Percentiles rank a stretch among this genome's conserved stretches.
Evolutionary conservation across 192 early-diverging fungal genomes (phyloP).

Genomic region (Umbelopsis vinacea): DNA sequence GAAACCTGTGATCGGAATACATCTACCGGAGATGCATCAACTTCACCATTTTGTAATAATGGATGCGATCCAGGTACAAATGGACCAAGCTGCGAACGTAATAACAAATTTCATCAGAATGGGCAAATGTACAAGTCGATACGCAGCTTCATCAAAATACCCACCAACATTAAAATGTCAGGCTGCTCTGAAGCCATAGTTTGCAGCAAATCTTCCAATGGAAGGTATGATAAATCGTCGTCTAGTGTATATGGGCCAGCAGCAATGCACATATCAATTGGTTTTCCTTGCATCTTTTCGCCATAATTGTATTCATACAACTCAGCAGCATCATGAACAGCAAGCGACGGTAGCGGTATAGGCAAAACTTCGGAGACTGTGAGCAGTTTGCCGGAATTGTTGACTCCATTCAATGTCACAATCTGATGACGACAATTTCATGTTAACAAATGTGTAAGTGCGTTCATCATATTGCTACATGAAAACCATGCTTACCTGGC

Average conservation of each 20-base stretch:
- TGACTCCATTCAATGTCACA: conserved; percentile 72
- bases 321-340: conserved; percentile 39
- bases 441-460: neutral
- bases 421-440: conserved; percentile 34
- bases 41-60: conserved; percentile 52
- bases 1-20: conserved; percentile 69
- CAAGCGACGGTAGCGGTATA: conserved; percentile 62
- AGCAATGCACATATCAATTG: conserved; percentile 66
- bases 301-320: conserved; percentile 47
- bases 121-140: neutral
- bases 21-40: conserved; percentile 60
- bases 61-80: conserved; percentile 71
- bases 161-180: conserved; percentile 78
- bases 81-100: conserved; percentile 62
- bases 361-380: conserved; percentile 54
- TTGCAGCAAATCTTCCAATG: conserved; percentile 77
- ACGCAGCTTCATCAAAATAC: neutral
- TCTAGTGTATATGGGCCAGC: conserved; percentile 88
- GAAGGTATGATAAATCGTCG: conserved; percentile 80
- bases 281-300: conserved; percentile 31
- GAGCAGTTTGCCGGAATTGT: conserved; percentile 60
- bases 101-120: neutral
- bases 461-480: too few relatives aligned
- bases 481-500: conserved; percentile 57
- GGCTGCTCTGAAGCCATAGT: conserved; percentile 66